Conservation (phyloP, 805 yeast species). For the Nakazawaea populi region DNA sequence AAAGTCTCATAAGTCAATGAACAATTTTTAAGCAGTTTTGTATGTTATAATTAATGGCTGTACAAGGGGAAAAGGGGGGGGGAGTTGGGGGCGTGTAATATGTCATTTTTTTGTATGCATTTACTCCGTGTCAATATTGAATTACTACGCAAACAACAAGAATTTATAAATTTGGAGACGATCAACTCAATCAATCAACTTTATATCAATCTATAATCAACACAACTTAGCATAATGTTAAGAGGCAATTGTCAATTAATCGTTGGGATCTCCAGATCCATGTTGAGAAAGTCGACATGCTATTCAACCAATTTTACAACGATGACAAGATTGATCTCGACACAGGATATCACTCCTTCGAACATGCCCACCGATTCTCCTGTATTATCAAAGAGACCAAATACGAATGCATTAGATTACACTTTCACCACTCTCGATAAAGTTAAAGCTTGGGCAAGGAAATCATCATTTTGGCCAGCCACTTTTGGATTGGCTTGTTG, state of each 20-base stretch:
- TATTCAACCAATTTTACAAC: too few relatives aligned
- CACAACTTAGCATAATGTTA: background rate
- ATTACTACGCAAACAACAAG: too few relatives aligned
- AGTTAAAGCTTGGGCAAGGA: slow-evolving; percentile 86
- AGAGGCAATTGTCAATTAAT: too few relatives aligned
- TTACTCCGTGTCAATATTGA: too few relatives aligned
- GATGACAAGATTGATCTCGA: slow-evolving; percentile 8
- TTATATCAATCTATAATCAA: background rate
- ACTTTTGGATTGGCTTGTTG: slow-evolving; percentile 91
- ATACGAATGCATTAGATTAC: slow-evolving; percentile 62
- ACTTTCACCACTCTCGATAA: slow-evolving; percentile 78
- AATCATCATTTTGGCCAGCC: slow-evolving; percentile 90
- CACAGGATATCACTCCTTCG: slow-evolving; percentile 36
- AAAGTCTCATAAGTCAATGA: too few relatives aligned
- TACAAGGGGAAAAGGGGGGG: too few relatives aligned
- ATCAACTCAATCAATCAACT: background rate
- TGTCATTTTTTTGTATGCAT: too few relatives aligned
- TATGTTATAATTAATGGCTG: too few relatives aligned
- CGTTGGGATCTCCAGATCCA: background rate
- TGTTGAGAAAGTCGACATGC: background rate
- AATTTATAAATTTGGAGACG: background rate
- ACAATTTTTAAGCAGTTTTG: too few relatives aligned
- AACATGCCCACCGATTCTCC: slow-evolving; percentile 63
- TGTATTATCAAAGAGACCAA: slow-evolving; percentile 58
- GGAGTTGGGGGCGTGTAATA: too few relatives aligned